Conservation (phyloP, 1,284 basidiomycete genomes). For the Puccinia horiana region DNA sequence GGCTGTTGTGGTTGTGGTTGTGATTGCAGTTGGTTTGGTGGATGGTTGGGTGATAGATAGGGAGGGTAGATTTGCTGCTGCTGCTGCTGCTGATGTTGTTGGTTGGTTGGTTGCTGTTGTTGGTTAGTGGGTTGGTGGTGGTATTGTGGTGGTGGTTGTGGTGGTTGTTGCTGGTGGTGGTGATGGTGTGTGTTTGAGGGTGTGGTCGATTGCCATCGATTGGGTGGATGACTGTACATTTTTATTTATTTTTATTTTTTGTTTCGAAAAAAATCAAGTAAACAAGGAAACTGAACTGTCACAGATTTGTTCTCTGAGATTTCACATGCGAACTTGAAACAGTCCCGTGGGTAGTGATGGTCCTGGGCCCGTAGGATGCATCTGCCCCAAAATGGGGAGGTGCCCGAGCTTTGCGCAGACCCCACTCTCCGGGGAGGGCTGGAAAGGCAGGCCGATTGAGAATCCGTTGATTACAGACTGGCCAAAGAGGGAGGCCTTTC, state of each 20-base stretch:
- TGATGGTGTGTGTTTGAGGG: conserved; percentile 40
- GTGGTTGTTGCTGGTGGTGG: conserved; percentile 9
- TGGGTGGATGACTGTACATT: conserved; percentile 2
- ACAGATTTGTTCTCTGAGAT: too few species aligned
- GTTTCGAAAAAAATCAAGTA: neutral
- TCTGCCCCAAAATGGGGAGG: too few species aligned
- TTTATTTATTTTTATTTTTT: neutral
- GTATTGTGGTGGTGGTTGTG: conserved; percentile 9
- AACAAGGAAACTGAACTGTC: too few species aligned
- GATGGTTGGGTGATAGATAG: neutral
- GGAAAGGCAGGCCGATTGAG: too few species aligned
- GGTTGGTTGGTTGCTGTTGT: conserved; percentile 48
- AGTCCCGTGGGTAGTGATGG: too few species aligned
- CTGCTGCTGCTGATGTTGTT: conserved; percentile 33
- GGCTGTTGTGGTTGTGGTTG: neutral
- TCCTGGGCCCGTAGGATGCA: too few species aligned
- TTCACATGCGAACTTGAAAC: too few species aligned
- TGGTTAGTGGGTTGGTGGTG: conserved; percentile 16
- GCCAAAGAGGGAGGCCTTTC: too few species aligned
- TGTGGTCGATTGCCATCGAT: conserved; percentile 41
- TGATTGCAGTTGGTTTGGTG: neutral
- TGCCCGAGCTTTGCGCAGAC: too few species aligned
- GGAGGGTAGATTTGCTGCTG: conserved; percentile 11
- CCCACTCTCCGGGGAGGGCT: too few species aligned
- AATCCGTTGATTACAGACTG: too few species aligned